phyloP scores from a whole-genome alignment of 352 stramenopile genomes.

The Blastocystis sp. region DNA sequence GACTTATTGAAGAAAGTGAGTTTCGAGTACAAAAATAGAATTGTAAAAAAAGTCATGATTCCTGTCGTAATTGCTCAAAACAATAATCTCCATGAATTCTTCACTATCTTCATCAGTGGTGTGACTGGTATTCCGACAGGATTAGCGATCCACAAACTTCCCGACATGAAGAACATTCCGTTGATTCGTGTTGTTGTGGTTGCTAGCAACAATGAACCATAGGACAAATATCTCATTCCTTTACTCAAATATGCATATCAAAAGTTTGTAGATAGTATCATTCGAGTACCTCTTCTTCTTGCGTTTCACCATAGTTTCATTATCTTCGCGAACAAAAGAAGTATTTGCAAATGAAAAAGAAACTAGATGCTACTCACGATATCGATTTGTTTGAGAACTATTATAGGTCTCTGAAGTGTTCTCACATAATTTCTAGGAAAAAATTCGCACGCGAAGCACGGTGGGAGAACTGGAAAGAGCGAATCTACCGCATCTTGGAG shows the following conservation, averaged over 20 bases:
- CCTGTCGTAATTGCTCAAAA: not conserved
- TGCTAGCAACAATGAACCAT: not conserved
- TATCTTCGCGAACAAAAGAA: not conserved
- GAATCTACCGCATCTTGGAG: not conserved
- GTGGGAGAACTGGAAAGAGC: not conserved
- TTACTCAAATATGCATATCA: slow-evolving; percentile 1
- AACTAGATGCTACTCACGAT: not conserved
- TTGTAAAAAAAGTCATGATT: slow-evolving; percentile 1
- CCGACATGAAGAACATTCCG: not conserved
- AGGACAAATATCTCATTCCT: not conserved
- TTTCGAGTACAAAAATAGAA: not conserved
- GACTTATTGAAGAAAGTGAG: not conserved
- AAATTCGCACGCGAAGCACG: slow-evolving; percentile 13
- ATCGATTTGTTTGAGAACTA: not conserved
- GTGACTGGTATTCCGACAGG: slow-evolving; percentile 7
- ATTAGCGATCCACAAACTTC: not conserved
- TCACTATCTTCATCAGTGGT: slow-evolving; percentile 38
- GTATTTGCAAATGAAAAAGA: not conserved
- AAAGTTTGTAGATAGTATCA: not conserved
- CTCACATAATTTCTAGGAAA: not conserved
- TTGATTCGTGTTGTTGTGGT: not conserved
- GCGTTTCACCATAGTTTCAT: not conserved
- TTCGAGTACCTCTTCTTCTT: not conserved
- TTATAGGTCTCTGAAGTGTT: not conserved
- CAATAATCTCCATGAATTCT: slow-evolving; percentile 39